Evolutionary conservation across 495 filamentous ascomycete genomes (phyloP).

Genomic region (Penicillium silybi): DNA sequence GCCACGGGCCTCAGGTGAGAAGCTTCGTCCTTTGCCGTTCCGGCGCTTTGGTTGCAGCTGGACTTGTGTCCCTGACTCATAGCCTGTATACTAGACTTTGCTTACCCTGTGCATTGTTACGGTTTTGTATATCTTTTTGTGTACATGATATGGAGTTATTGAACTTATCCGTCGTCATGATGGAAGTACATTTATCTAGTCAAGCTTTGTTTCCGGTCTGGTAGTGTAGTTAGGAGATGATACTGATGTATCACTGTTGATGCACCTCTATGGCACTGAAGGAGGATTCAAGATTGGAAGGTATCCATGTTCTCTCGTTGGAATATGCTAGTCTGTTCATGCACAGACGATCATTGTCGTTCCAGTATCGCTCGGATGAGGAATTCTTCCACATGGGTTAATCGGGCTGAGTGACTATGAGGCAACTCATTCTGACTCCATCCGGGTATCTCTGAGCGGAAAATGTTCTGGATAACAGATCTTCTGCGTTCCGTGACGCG

Average conservation of each 20-base stretch:
- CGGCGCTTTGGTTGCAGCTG: conserved; percentile 61
- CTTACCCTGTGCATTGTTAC: background rate
- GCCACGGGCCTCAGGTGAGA: conserved; percentile 32
- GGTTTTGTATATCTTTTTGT: conserved; percentile 4
- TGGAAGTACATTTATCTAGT: background rate
- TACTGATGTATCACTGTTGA: too few species aligned
- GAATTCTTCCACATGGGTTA: background rate
- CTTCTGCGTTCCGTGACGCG: background rate
- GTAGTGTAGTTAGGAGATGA: background rate
- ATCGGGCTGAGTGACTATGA: background rate
- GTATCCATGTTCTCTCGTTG: background rate
- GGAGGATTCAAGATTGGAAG: too few species aligned
- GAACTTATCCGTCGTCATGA: background rate
- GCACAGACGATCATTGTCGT: background rate
- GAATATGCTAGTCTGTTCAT: background rate
- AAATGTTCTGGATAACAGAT: background rate
- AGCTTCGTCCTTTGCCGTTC: conserved; percentile 55
- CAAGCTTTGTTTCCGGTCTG: background rate
- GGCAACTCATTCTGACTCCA: background rate
- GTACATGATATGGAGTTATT: conserved; percentile 9
- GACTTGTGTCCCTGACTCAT: conserved; percentile 49
- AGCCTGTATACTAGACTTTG: conserved; percentile 3
- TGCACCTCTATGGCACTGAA: too few species aligned
- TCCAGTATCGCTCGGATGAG: background rate
- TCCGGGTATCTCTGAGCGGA: background rate